phyloP scores from a whole-genome alignment of 2,329 filamentous ascomycete species.

The Dothideomycetidae sp. region DNA sequence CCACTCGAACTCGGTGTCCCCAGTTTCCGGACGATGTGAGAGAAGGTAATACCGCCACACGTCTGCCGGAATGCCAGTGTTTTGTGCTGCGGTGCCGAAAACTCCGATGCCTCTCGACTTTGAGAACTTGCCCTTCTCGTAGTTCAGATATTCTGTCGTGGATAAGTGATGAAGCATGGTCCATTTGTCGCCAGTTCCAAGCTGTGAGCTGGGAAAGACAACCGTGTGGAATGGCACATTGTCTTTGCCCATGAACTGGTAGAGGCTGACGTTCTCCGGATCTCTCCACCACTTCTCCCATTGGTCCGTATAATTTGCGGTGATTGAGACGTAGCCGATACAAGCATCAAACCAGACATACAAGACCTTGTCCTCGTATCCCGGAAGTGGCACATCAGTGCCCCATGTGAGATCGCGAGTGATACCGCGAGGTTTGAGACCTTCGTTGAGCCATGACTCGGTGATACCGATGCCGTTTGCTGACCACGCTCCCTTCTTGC shows the following conservation, averaged over 20 bases:
- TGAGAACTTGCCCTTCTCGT: constrained; percentile 81
- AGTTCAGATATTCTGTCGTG: constrained; percentile 80
- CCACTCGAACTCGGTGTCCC: constrained; percentile 87
- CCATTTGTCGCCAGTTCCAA: constrained; percentile 76
- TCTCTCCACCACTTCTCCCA: constrained; percentile 96
- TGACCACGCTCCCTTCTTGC: constrained; percentile 61
- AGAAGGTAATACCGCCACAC: constrained; percentile 93
- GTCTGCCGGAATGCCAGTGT: constrained; percentile 69
- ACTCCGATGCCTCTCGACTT: constrained; percentile 84
- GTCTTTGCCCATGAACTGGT: constrained; percentile 93
- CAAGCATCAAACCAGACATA: constrained; percentile 92
- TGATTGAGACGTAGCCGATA: constrained; percentile 92
- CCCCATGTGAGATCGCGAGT: constrained; percentile 91
- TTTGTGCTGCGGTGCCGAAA: constrained; percentile 77
- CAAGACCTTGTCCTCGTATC: constrained; percentile 64
- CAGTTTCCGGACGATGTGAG: constrained; percentile 68
- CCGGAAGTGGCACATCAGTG: constrained; percentile 44
- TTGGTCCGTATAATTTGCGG: constrained; percentile 71
- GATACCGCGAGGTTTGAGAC: constrained; percentile 74
- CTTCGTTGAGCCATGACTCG: constrained; percentile 68
- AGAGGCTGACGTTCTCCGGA: constrained; percentile 72
- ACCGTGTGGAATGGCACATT: constrained; percentile 80
- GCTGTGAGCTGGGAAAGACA: constrained; percentile 76
- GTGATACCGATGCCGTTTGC: constrained; percentile 64
- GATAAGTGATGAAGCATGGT: constrained; percentile 79